Evolutionary conservation across 805 yeast genomes (phyloP).

Genomic region (Metahyphopichia silvanorum): DNA sequence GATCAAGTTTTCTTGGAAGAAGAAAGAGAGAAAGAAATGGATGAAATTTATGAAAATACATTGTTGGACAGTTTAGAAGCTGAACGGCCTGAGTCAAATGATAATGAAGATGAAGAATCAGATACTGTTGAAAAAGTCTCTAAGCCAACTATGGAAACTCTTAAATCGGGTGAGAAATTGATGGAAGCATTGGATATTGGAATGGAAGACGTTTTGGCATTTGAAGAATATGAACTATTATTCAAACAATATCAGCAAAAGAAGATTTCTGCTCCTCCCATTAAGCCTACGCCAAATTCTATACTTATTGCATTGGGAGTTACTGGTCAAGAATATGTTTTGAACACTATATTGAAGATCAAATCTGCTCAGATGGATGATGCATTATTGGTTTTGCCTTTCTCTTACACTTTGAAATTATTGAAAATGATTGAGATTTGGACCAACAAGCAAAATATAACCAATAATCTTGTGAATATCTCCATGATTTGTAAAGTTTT

Average conservation of each 20-base stretch:
- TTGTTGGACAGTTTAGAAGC: constrained; percentile 70
- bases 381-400: constrained; percentile 86
- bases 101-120: constrained; percentile 36
- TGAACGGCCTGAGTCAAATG: constrained; percentile 33
- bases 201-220: constrained; percentile 59
- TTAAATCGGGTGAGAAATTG: constrained; percentile 90
- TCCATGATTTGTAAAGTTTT: constrained; percentile 71
- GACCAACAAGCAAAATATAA: constrained; percentile 46
- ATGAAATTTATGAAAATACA: constrained; percentile 83
- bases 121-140: constrained; percentile 65
- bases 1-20: constrained; percentile 97
- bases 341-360: constrained; percentile 67
- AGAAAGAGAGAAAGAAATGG: constrained; percentile 94
- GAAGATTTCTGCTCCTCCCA: constrained; percentile 48
- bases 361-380: constrained; percentile 87
- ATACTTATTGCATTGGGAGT: constrained; percentile 70
- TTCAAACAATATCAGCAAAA: constrained; percentile 34
- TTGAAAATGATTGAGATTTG: constrained; percentile 73
- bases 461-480: constrained; percentile 47
- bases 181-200: constrained; percentile 92
- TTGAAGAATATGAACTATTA: constrained; percentile 47
- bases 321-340: constrained; percentile 73
- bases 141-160: constrained; percentile 83
- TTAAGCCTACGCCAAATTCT: constrained; percentile 62
- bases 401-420: constrained; percentile 72